Percentiles rank a stretch among this genome's conserved stretches.
These are phyloP conservation scores for Penicillium sp. DNA, from an alignment of 2,329 filamentous ascomycete species.

Conservation along the genomic window DNA sequence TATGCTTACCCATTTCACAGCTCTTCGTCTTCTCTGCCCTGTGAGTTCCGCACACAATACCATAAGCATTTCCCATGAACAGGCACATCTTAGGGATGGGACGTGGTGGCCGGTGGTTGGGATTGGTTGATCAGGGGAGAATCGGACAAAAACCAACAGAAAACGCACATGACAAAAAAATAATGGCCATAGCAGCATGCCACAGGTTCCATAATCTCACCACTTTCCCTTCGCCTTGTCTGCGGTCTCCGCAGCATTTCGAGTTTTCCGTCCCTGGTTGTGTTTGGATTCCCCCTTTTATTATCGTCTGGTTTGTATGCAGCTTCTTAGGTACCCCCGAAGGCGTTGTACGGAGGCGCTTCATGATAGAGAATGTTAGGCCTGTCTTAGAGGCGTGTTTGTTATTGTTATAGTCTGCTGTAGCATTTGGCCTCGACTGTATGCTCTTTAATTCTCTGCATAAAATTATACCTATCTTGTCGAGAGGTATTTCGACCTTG, in stretches of 20 bases:
- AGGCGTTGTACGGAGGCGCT: conserved; percentile 27
- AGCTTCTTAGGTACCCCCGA: conserved; percentile 20
- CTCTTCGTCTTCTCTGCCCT: conserved; percentile 75
- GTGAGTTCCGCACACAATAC: conserved; percentile 36
- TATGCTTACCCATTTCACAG: conserved; percentile 41
- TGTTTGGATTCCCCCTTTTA: background rate
- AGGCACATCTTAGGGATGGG: conserved; percentile 22
- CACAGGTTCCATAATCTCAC: conserved; percentile 23
- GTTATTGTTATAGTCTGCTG: background rate
- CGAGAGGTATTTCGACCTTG: too few species aligned
- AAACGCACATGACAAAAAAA: conserved; percentile 11
- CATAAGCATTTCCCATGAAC: conserved; percentile 23
- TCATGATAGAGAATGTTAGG: conserved; percentile 33
- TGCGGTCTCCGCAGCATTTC: background rate
- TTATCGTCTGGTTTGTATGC: conserved; percentile 12
- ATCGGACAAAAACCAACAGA: conserved; percentile 21
- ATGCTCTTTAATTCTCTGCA: too few species aligned
- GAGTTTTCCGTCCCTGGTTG: background rate
- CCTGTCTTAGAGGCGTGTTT: conserved; percentile 16
- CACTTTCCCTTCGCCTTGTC: conserved; percentile 14
- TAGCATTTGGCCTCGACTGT: background rate
- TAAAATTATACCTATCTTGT: too few species aligned
- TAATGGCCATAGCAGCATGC: conserved; percentile 23
- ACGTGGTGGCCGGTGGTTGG: conserved; percentile 16
- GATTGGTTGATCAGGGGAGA: conserved; percentile 14